phyloP scores from a whole-genome alignment of 164 flowering plant genomes.

The Dillenia turbinata region DNA sequence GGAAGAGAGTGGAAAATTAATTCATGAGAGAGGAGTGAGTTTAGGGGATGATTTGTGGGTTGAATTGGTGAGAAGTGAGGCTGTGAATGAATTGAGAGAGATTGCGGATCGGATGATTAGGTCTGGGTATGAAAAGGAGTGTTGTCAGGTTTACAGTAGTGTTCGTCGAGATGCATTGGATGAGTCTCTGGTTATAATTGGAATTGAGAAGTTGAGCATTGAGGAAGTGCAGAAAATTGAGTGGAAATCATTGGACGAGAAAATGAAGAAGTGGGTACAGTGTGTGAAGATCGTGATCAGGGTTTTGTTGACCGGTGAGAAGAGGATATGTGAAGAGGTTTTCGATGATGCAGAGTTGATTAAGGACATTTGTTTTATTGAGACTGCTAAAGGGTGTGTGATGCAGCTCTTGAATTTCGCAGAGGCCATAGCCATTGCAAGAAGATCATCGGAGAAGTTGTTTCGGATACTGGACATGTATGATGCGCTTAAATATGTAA shows the following conservation, averaged over 20 bases:
- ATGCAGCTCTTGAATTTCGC: constrained; percentile 76
- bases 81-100: constrained; percentile 51
- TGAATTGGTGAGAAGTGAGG: constrained; percentile 59
- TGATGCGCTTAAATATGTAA: constrained; percentile 44
- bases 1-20: constrained; percentile 11
- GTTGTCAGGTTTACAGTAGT: constrained; percentile 69
- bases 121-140: constrained; percentile 87
- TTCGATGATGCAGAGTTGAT: constrained; percentile 45
- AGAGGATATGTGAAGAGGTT: constrained; percentile 61
- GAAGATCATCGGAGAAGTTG: constrained; percentile 57
- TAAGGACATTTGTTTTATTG: constrained; percentile 59
- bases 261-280: constrained; percentile 89
- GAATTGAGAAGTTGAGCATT: constrained; percentile 76
- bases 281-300: constrained; percentile 61
- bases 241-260: constrained; percentile 75
- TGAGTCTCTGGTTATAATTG: constrained; percentile 66
- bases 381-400: constrained; percentile 65
- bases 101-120: constrained; percentile 80
- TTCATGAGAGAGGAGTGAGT: constrained; percentile 51
- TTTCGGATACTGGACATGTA: constrained; percentile 81
- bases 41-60: constrained; percentile 40
- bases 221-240: constrained; percentile 87
- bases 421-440: constrained; percentile 68
- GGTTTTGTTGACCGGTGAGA: constrained; percentile 60
- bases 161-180: constrained; percentile 76